Conservation (phyloP, 805 yeast species). For the Wickerhamiella sergipiensis region DNA sequence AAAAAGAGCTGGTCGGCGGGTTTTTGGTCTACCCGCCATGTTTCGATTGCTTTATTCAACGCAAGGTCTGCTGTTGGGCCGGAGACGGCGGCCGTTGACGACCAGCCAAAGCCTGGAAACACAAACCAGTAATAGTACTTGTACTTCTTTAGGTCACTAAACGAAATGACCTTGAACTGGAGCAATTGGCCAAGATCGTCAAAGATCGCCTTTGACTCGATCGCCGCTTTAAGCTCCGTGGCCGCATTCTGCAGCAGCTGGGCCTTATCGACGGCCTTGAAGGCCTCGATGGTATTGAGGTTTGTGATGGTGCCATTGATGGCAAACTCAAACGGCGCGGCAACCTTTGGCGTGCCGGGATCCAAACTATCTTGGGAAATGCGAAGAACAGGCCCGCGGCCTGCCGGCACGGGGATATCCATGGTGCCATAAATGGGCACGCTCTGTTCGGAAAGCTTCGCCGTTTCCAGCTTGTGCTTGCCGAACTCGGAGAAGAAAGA, state of each 20-base stretch:
- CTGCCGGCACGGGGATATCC: constrained; percentile 18
- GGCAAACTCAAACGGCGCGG: constrained; percentile 4
- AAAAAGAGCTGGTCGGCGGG: constrained; percentile 5
- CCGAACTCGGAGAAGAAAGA: constrained; percentile 73
- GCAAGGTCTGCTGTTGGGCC: background rate
- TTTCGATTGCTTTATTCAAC: constrained; percentile 1
- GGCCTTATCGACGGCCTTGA: constrained; percentile 54
- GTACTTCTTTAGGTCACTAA: constrained; percentile 81
- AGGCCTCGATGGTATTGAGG: constrained; percentile 76
- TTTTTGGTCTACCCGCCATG: background rate
- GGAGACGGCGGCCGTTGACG: constrained; percentile 14
- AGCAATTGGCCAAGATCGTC: constrained; percentile 30
- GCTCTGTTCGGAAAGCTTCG: constrained; percentile 45
- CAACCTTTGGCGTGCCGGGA: constrained; percentile 22
- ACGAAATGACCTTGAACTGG: constrained; percentile 44
- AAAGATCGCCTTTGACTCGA: constrained; percentile 26
- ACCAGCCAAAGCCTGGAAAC: constrained; percentile 45
- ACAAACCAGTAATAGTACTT: constrained; percentile 84
- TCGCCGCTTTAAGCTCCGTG: constrained; percentile 19
- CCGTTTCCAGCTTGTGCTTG: constrained; percentile 55
- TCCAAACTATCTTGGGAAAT: constrained; percentile 19
- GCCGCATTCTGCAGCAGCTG: constrained; percentile 36
- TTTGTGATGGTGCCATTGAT: constrained; percentile 37
- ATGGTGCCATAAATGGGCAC: constrained; percentile 30
- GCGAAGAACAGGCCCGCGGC: constrained; percentile 25